These are phyloP conservation scores for Brassica juncea DNA, from an alignment of 345 rosid genomes.

Conservation along the genomic window DNA sequence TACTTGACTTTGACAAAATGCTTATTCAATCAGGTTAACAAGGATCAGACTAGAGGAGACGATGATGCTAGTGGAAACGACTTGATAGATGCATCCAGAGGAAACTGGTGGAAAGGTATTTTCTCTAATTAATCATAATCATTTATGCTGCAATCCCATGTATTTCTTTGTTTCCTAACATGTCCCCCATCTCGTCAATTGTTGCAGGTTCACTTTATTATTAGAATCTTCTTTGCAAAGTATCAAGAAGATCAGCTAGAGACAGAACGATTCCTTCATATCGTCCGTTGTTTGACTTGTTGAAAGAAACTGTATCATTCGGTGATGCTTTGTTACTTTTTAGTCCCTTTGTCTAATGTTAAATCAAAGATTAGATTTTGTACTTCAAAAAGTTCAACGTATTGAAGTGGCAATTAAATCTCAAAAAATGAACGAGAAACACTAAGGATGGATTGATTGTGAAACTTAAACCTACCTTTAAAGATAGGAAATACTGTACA, in stretches of 20 bases:
- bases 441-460: not conserved
- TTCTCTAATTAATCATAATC: not conserved
- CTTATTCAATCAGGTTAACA: constrained; percentile 31
- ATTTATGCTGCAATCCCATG: not conserved
- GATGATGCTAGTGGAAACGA: constrained; percentile 53
- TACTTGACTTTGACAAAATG: not conserved
- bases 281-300: not conserved
- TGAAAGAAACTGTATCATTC: not conserved
- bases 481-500: too few relatives aligned
- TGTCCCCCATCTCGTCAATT: not conserved
- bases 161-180: constrained; percentile 14
- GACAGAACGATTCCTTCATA: not conserved
- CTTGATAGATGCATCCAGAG: constrained; percentile 67
- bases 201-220: constrained; percentile 85
- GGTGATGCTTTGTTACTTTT: not conserved
- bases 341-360: not conserved
- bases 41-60: constrained; percentile 54
- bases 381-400: too few relatives aligned
- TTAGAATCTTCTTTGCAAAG: constrained; percentile 42
- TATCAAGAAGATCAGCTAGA: constrained; percentile 7
- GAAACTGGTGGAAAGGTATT: constrained; percentile 96
- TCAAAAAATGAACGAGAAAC: too few relatives aligned
- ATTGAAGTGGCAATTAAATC: too few relatives aligned
- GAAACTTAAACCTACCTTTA: too few relatives aligned
- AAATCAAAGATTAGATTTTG: not conserved